Base-by-base conservation (phyloP, 2,329 filamentous ascomycete genomes). In the Cryphonectria parasitica region DNA sequence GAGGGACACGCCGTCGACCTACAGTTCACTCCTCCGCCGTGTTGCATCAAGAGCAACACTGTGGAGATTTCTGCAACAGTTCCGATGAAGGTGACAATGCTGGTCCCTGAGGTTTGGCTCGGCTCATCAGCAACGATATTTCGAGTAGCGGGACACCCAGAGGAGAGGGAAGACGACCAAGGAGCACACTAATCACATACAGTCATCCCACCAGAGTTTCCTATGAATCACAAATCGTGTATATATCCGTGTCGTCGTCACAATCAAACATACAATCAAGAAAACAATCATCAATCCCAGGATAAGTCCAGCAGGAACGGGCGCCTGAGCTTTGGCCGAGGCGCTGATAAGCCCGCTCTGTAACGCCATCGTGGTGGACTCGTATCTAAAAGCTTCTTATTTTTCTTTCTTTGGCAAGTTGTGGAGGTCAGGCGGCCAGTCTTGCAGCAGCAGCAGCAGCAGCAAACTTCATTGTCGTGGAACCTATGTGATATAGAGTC, bases 181-280 rank as follows among this genome's bases (percentile, higher is more conserved):
- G 41, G 34, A 2, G 22, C 36, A 34, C 5, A 6, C 17, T 56
- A 31, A 45, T 56, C 17, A 69, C 75, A 73, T 67, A 76, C 75
- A 76, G 43, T 76, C 75, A 66, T 76, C 75, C 75, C 75, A 76
- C 75, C 75, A 76, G 19, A 76, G 66, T 39, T 75, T 74, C 22
- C 76, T 71, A 61, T 76, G 73, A 4, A 76, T 70, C 19, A 72
- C 69, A 52, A 71, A 73, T 39, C 75, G 71, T 6, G 73, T 74
- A 41, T 72, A 75, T 17, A 76, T 66, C 7, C 76, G 68, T 3
- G 72, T 69, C 34, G 70, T 52, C 0, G 75, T 76, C 62, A 66
- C 17, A 49, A 34, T 2, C 22, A 64, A 64, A 43, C 39, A 45
- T 28, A 64, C 13, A 15, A 52, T 8, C 43, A 64, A 31, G 43